Evolutionary conservation across 495 filamentous ascomycete genomes (phyloP).

Genomic region (Neurospora sp.): DNA sequence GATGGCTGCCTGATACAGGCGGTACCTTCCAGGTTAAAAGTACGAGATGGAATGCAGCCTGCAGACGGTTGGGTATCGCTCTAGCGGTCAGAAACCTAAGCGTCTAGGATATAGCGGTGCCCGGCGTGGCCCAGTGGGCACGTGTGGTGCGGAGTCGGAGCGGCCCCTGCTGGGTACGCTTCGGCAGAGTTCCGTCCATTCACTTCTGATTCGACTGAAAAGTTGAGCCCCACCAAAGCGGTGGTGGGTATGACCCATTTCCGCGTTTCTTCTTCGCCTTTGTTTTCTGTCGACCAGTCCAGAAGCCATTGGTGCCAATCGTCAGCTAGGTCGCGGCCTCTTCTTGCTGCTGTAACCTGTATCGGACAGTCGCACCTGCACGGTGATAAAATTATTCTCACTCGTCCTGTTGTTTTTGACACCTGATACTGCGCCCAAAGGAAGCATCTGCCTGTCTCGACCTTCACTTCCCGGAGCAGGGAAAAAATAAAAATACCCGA

Average conservation of each 20-base stretch:
- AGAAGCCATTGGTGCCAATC: background rate
- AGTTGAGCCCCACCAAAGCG: background rate
- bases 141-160: background rate
- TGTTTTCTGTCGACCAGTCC: background rate
- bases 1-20: background rate
- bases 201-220: background rate
- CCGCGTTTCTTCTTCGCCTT: background rate
- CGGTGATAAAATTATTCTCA: background rate
- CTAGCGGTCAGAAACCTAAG: background rate
- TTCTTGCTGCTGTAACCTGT: background rate
- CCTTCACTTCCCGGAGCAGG: background rate
- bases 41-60: background rate
- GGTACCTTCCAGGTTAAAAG: background rate
- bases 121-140: background rate
- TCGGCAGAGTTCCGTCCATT: background rate
- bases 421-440: background rate
- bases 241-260: background rate
- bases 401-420: background rate
- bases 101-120: background rate
- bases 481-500: slow-evolving; percentile 9
- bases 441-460: background rate
- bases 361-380: background rate
- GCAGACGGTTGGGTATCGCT: background rate
- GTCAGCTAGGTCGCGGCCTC: background rate
- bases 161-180: background rate